phyloP scores from a whole-genome alignment of 116 monocot species.

The Posidonia oceanica region DNA sequence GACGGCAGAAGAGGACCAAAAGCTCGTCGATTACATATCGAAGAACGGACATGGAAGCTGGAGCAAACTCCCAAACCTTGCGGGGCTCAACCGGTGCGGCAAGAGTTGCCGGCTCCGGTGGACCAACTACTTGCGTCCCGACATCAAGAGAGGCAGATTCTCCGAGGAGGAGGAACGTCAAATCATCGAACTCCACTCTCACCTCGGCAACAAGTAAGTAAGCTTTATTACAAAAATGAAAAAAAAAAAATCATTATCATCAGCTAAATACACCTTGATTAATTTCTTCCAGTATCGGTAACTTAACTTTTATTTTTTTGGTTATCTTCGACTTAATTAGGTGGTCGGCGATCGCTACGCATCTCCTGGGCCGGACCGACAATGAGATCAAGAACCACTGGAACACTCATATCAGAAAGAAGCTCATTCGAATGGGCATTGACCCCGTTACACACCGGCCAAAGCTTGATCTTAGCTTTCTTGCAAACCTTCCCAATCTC shows the following conservation, averaged over 20 bases:
- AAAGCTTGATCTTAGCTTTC: slow-evolving; percentile 20
- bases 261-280: too few species aligned
- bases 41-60: slow-evolving; percentile 38
- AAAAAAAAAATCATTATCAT: neutral
- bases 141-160: slow-evolving; percentile 36
- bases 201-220: slow-evolving; percentile 47
- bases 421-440: slow-evolving; percentile 40
- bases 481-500: slow-evolving; percentile 14
- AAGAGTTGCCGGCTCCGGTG: slow-evolving; percentile 47
- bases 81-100: slow-evolving; percentile 36
- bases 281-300: neutral
- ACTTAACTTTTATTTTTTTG: too few species aligned
- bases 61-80: slow-evolving; percentile 30
- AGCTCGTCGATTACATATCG: slow-evolving; percentile 1
- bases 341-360: slow-evolving; percentile 40
- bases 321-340: slow-evolving; percentile 3
- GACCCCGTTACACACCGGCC: slow-evolving; percentile 44
- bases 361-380: slow-evolving; percentile 35
- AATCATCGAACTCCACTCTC: slow-evolving; percentile 35
- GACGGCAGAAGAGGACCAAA: slow-evolving; percentile 11
- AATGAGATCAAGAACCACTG: slow-evolving; percentile 65
- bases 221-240: neutral
- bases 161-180: slow-evolving; percentile 36
- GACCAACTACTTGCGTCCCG: slow-evolving; percentile 40
- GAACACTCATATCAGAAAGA: slow-evolving; percentile 50